These are phyloP conservation scores for Wickerhamomyces sp. DNA, from an alignment of 1,139 yeast genomes.

Conservation along the genomic window DNA sequence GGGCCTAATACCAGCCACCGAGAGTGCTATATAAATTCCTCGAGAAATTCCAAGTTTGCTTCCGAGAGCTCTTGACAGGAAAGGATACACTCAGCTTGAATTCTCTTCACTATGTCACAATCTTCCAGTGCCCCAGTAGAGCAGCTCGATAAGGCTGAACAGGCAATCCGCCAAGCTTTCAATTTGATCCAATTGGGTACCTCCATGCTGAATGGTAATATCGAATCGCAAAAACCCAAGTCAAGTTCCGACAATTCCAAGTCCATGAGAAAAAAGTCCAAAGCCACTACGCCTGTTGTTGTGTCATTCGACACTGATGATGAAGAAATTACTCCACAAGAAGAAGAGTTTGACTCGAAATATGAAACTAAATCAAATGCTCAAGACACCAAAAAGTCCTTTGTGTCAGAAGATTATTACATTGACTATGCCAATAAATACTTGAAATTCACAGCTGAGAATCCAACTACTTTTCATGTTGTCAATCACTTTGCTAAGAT, in stretches of 20 bases:
- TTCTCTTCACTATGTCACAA: background rate
- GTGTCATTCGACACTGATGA: conserved; percentile 19
- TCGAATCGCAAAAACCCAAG: background rate
- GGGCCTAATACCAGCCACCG: background rate
- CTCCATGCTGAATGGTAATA: conserved; percentile 12
- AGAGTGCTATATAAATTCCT: background rate
- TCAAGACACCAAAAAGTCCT: background rate
- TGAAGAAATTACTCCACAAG: conserved; percentile 9
- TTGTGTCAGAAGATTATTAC: conserved; percentile 27
- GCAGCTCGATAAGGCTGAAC: conserved; percentile 14
- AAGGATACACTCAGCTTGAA: background rate
- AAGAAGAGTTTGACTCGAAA: conserved; percentile 10
- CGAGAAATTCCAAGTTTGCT: background rate
- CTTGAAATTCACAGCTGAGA: conserved; percentile 51
- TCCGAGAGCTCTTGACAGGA: background rate
- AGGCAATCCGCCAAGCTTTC: conserved; percentile 20
- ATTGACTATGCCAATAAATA: conserved; percentile 42
- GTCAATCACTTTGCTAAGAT: conserved; percentile 38
- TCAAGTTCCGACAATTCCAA: background rate
- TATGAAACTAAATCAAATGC: conserved; percentile 9
- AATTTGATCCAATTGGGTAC: conserved; percentile 20
- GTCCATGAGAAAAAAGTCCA: background rate
- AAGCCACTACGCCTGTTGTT: conserved; percentile 5
- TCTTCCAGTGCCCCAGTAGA: conserved; percentile 1
- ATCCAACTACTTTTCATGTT: conserved; percentile 63